Evolutionary conservation across 768 basidiomycete species (phyloP), one percentile per base, ranked within the genome.

Genomic region (Amanita subjunquillea): DNA sequence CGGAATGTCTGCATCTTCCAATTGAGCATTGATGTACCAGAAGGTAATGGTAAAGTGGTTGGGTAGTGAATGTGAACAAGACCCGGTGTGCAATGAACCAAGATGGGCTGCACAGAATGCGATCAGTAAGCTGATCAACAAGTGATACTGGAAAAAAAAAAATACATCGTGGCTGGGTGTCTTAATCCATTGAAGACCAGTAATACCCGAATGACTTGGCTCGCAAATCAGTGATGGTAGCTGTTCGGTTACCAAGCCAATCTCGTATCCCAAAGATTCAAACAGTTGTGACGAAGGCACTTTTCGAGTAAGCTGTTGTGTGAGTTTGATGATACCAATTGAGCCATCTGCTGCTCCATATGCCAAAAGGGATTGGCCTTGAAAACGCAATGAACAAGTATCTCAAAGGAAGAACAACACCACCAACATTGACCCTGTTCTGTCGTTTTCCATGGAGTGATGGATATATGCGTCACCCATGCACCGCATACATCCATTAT

Each of bases 381-480:
- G 20, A 42, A 30, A 12, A 45, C 49, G 27, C 20, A 13, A 13
- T 38, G 51, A 25, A 50, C 57, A n/a, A 39, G 53, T 27, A 30
- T 27, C 43, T 25, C 43, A 23, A 39, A 32, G 6, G 12, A 54
- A 29, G 1, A 36, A 41, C 44, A 37, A 49, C 27, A 51, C 27
- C 34, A 55, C 72, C 63, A 56, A 83, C 87, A 74, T 51, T 63
- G 66, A 45, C 70, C 70, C 4, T 60, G 59, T 25, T 65, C 60
- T 12, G 0, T 60, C 56, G 39, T 38, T 7, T 55, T 62, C 85
- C 86, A 89, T 12, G 71, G 61, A 4, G 83, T 78, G 68, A 82
- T 80, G 0, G 79, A 71, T 13, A 85, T 59, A 56, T 79, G 74
- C 3, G 76, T 81, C 8, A 90, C 67, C 87, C 87, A 90, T 43